Percentiles rank a stretch among this genome's conserved stretches.
Conservation (phyloP, 1,284 basidiomycete genomes). For the Sporisorium sorghi region DNA sequence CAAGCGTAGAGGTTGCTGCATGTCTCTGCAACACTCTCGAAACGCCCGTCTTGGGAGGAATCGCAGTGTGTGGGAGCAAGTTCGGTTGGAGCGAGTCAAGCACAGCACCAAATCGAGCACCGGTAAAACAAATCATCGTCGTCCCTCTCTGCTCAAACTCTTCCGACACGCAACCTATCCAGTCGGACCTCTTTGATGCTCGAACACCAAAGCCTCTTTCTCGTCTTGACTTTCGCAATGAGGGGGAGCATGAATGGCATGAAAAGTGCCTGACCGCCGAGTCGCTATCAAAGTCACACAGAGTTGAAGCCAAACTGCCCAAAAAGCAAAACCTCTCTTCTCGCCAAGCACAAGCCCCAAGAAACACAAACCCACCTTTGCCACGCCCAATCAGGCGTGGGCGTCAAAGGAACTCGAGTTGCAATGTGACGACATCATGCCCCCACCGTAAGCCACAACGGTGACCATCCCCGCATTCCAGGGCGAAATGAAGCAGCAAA, state of each 20-base stretch:
- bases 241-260: too few species aligned
- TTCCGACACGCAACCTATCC: background rate
- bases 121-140: background rate
- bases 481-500: background rate
- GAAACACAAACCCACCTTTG: background rate
- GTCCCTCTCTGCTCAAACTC: background rate
- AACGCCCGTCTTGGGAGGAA: constrained; percentile 11
- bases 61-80: too few species aligned
- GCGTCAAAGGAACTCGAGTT: constrained; percentile 2
- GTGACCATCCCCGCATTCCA: constrained; percentile 1
- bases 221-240: background rate
- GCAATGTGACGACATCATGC: constrained; percentile 25
- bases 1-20: background rate
- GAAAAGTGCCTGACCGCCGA: background rate
- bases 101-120: background rate
- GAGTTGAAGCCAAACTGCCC: background rate
- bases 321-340: background rate
- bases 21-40: background rate
- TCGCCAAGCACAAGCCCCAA: background rate
- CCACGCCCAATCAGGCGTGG: background rate
- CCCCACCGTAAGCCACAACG: background rate
- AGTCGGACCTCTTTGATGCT: background rate
- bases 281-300: background rate
- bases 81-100: background rate
- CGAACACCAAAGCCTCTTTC: background rate